Base-by-base conservation (phyloP, 2,329 filamentous ascomycete genomes). In the Plectosphaerella cucumerina region DNA sequence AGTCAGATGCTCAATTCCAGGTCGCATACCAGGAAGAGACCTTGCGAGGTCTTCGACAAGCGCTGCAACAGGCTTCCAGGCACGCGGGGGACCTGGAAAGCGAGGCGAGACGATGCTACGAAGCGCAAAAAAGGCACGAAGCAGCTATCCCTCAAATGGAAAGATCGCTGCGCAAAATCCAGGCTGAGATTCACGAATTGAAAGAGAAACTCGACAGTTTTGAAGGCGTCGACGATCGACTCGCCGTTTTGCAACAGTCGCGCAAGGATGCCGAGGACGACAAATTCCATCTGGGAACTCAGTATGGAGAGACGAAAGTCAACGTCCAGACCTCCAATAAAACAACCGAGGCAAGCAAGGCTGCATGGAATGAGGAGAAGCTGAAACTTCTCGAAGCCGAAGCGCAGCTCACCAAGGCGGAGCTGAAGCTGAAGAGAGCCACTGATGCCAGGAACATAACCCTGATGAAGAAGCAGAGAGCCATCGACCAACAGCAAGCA, bases 1-100 rank as follows among this genome's bases (percentile, higher is more conserved):
- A 86, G 62, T 86, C 88, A 1, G 89, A 96, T 62, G 75, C 82
- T 22, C 86, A 82, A 51, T 80, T 80, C 17, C 87, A 90, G 60
- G 78, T 92, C 39, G 62, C 65, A 6, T 67, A 78, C 14, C 74
- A 78, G 43, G 70, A 70, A 51, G 75, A 82, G 22, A 42, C 18
- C 2, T 11, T 42, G 4, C n/a, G 18, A 20, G 39, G 18, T 18
- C 39, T 42, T 18, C 39, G 18, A 20, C 3, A 20, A 2, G 69
- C 71, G 4, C 55, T 82, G 3, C 68, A 75, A 22, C 77, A 82
- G 35, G 72, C 88, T 3, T 74, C 78, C 48, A 63, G 68, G 6
- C 82, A 88, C 52, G 65, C 84, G 44, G 66, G 69, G 3, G 73
- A 77, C 2, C 69, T 78, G 12, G 70, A 77, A 43, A 73, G 75